Evolutionary conservation across 352 stramenopile genomes (phyloP).

Genomic region (Phytophthora meadii): DNA sequence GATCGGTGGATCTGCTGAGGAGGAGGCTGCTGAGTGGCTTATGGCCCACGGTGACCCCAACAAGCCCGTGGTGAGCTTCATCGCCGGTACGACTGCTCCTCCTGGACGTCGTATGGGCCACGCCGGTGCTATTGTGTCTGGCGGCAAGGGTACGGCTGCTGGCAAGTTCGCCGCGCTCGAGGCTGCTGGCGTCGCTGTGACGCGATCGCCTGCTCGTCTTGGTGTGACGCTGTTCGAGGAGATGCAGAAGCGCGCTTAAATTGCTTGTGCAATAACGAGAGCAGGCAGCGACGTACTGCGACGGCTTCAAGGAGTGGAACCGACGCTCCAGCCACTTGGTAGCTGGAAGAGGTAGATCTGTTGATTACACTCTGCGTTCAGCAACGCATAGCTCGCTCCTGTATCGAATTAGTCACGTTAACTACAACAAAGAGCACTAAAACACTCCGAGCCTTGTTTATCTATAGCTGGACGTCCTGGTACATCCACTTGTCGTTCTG

Average conservation of each 20-base stretch:
- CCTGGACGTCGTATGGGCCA: slow-evolving; percentile 99
- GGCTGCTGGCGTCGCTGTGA: slow-evolving; percentile 95
- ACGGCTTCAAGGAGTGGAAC: slow-evolving; percentile 3
- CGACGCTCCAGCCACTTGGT: slow-evolving; percentile 34
- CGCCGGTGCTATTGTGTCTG: slow-evolving; percentile 98
- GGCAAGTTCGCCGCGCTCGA: slow-evolving; percentile 98
- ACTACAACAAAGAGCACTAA: slow-evolving; percentile 36
- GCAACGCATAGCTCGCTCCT: slow-evolving; percentile 3
- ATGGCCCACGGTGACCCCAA: slow-evolving; percentile 97
- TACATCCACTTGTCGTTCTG: slow-evolving; percentile 85
- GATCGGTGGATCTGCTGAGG: slow-evolving; percentile 98
- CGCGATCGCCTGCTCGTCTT: slow-evolving; percentile 96
- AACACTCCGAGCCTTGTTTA: slow-evolving; percentile 17
- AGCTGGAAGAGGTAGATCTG: slow-evolving; percentile 32
- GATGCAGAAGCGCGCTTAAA: slow-evolving; percentile 87
- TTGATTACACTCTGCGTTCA: slow-evolving; percentile 2
- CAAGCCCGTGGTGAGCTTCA: slow-evolving; percentile 99
- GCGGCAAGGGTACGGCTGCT: slow-evolving; percentile 97
- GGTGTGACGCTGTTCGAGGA: slow-evolving; percentile 97
- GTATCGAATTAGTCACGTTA: slow-evolving; percentile 38
- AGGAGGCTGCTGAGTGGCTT: slow-evolving; percentile 99
- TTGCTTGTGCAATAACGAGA: slow-evolving; percentile 19
- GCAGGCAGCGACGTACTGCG: slow-evolving; percentile 10
- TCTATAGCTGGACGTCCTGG: slow-evolving; percentile 63
- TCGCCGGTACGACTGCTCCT: slow-evolving; percentile 98